Percentiles rank a stretch among this genome's conserved stretches.
phyloP scores from a whole-genome alignment of 192 early-diverging fungal genomes.

The Diversispora eburnea region DNA sequence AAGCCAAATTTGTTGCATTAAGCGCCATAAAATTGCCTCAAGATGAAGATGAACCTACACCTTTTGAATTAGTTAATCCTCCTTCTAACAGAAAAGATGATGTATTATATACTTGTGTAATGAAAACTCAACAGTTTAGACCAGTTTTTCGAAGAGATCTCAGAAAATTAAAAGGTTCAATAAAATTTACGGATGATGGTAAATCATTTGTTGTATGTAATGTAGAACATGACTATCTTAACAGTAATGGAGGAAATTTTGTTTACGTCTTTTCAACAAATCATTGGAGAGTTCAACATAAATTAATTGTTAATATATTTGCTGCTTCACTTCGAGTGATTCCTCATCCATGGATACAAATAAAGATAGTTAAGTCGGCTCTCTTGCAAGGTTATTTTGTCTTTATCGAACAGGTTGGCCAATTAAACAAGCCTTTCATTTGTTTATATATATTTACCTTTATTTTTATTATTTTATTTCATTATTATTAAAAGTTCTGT shows the following conservation, averaged over 20 bases:
- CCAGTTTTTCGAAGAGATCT: conserved; percentile 6
- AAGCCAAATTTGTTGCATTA: background rate
- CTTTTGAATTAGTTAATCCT: conserved; percentile 13
- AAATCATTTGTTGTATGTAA: conserved; percentile 7
- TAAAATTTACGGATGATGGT: conserved; percentile 3
- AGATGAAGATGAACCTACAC: background rate
- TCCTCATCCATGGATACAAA: conserved; percentile 20
- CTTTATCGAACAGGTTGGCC: conserved; percentile 8
- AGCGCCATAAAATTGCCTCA: conserved; percentile 14
- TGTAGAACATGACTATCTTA: conserved; percentile 2
- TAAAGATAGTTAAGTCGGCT: conserved; percentile 1
- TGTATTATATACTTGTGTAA: conserved; percentile 1
- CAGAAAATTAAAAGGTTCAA: conserved; percentile 4
- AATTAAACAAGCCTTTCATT: no score
- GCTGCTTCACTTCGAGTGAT: conserved; percentile 1
- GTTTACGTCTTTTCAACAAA: conserved; percentile 7
- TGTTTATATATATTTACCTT: background rate
- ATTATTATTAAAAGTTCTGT: background rate
- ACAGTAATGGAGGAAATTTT: background rate
- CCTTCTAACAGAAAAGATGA: background rate
- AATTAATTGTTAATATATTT: conserved; percentile 1
- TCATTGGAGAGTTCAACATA: conserved; percentile 7
- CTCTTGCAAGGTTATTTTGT: conserved; percentile 9
- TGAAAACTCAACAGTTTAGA: background rate
- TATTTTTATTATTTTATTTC: background rate